Evolutionary conservation across 2,329 filamentous ascomycete genomes (phyloP).

Genomic region (Pseudogymnoascus sp.): DNA sequence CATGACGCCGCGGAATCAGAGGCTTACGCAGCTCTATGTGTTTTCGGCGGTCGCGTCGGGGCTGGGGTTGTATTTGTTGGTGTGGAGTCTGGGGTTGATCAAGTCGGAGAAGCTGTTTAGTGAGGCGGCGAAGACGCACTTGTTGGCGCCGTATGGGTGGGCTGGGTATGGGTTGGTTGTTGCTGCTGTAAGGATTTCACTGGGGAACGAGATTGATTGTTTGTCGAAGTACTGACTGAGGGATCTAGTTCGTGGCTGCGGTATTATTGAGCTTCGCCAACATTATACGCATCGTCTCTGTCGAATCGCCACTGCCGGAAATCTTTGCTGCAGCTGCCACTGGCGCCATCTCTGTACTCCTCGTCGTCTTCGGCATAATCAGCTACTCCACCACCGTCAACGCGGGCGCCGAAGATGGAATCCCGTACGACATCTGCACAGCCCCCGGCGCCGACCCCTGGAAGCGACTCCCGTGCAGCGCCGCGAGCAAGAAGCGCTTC

Average conservation of each 20-base stretch:
- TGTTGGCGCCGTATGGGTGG: constrained; percentile 1
- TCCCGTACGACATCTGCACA: not conserved
- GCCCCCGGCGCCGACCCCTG: not conserved
- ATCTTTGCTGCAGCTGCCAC: not conserved
- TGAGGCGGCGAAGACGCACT: not conserved
- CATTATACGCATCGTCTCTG: not conserved
- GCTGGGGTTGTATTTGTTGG: not conserved
- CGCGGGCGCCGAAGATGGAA: not conserved
- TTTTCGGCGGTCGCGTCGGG: not conserved
- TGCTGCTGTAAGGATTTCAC: not conserved
- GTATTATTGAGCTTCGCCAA: not conserved
- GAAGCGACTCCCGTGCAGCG: not conserved
- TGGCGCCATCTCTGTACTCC: not conserved
- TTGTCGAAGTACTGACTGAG: not conserved
- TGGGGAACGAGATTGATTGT: not conserved
- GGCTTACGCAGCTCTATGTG: not conserved
- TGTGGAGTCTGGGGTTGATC: constrained; percentile 2
- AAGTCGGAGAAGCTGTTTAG: constrained; percentile 8
- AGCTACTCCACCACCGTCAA: not conserved
- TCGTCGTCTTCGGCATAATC: not conserved
- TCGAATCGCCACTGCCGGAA: not conserved
- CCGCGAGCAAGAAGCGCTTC: not conserved
- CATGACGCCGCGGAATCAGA: not conserved
- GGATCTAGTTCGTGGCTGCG: not conserved
- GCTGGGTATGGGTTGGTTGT: not conserved